These are phyloP conservation scores for Mycena kentingensis DNA, from an alignment of 768 basidiomycete genomes.

Conservation along the genomic window DNA sequence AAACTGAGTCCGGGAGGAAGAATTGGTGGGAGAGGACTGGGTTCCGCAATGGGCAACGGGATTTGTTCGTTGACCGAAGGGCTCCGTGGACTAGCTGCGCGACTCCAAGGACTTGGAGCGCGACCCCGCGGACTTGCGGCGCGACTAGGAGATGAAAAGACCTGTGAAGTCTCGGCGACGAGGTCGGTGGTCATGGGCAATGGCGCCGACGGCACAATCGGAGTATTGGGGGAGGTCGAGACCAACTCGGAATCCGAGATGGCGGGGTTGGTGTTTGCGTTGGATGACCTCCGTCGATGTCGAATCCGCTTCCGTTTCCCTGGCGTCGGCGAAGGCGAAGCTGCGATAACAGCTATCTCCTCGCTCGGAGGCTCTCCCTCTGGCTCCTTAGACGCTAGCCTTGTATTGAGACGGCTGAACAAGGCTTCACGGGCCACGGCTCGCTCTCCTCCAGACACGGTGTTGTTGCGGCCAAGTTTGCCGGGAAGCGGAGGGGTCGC, in stretches of 20 bases:
- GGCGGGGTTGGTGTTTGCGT: constrained; percentile 43
- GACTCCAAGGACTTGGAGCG: too few relatives aligned
- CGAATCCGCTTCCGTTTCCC: constrained; percentile 62
- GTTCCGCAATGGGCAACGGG: constrained; percentile 13
- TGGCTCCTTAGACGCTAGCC: constrained; percentile 53
- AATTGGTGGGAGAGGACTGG: not conserved
- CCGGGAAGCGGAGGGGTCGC: constrained; percentile 45
- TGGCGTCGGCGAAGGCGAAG: constrained; percentile 44
- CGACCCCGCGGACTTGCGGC: constrained; percentile 34
- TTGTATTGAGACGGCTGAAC: constrained; percentile 62
- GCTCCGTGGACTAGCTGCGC: constrained; percentile 26
- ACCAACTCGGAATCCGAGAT: constrained; percentile 55
- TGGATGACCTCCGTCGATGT: constrained; percentile 49
- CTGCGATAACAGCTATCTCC: constrained; percentile 44
- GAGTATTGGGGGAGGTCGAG: constrained; percentile 61
- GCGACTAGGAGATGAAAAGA: constrained; percentile 39
- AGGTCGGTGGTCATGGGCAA: constrained; percentile 35
- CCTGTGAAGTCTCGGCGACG: not conserved
- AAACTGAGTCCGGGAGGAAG: constrained; percentile 6
- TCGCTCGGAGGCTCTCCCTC: constrained; percentile 64
- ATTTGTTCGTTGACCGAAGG: constrained; percentile 19
- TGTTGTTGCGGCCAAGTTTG: constrained; percentile 70
- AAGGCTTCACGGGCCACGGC: constrained; percentile 70
- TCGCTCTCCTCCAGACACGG: constrained; percentile 80
- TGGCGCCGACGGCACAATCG: constrained; percentile 54